Percentiles rank a stretch among this genome's conserved stretches.
Conservation (phyloP, 1,284 basidiomycete genomes). For the Sporisorium iseilematis-ciliati region DNA sequence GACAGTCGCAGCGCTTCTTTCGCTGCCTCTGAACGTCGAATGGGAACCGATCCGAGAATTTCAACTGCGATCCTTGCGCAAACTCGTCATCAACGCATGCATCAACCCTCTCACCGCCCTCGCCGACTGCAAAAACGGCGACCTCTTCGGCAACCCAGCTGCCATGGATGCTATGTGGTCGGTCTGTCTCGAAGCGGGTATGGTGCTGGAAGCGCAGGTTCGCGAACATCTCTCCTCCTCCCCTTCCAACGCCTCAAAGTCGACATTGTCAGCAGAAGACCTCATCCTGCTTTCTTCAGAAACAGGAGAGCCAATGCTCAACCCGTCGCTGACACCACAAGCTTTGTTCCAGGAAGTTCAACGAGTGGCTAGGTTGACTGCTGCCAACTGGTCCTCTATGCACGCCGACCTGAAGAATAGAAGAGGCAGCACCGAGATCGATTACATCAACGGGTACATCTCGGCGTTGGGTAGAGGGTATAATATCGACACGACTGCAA, state of each 20-base stretch:
- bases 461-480: conserved; percentile 77
- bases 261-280: conserved; percentile 18
- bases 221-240: conserved; percentile 45
- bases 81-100: conserved; percentile 85
- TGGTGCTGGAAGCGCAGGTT: conserved; percentile 59
- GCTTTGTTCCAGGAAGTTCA: conserved; percentile 59
- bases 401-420: conserved; percentile 55
- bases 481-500: conserved; percentile 77
- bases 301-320: conserved; percentile 52
- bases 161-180: conserved; percentile 60
- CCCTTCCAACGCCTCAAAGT: neutral
- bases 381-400: conserved; percentile 65
- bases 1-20: conserved; percentile 59
- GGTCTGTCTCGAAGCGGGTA: conserved; percentile 58
- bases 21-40: conserved; percentile 63
- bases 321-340: conserved; percentile 51
- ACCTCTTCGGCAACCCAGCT: conserved; percentile 69
- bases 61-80: conserved; percentile 81
- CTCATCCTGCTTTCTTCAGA: conserved; percentile 29
- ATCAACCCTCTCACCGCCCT: conserved; percentile 91
- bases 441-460: conserved; percentile 89
- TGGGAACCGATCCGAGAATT: conserved; percentile 81
- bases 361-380: conserved; percentile 49
- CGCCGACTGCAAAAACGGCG: conserved; percentile 83
- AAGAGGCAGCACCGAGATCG: conserved; percentile 68